Conservation (phyloP, 345 rosid species). For the Eucalyptus tenuipes region DNA sequence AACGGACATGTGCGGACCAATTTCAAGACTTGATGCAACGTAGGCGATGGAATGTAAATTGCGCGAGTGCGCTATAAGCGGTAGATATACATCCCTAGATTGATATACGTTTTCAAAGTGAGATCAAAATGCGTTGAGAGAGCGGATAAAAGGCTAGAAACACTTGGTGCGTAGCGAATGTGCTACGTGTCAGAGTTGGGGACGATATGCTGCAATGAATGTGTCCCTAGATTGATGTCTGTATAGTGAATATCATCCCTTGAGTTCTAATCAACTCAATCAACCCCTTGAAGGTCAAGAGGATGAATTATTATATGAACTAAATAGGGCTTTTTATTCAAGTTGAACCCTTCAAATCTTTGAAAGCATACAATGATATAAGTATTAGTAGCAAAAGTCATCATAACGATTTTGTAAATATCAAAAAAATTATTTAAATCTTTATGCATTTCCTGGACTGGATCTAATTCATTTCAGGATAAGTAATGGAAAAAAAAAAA, state of each 20-base stretch:
- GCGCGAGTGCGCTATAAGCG: rapidly evolving
- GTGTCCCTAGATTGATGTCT: too few relatives aligned
- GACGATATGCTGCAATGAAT: too few relatives aligned
- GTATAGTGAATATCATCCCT: not conserved
- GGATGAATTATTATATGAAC: not conserved
- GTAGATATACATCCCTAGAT: too few relatives aligned
- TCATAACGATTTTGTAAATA: not conserved
- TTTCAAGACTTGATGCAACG: not conserved
- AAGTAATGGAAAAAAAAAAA: not conserved
- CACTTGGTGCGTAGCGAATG: rapidly evolving
- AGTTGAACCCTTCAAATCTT: not conserved
- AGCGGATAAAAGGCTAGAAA: too few relatives aligned
- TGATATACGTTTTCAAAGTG: too few relatives aligned
- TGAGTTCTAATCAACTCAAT: not conserved
- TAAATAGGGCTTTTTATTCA: not conserved
- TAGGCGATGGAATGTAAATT: too few relatives aligned
- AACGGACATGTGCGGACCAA: not conserved
- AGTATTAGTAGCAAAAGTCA: rapidly evolving
- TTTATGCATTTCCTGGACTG: not conserved
- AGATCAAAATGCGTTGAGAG: not conserved
- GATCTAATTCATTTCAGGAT: not conserved
- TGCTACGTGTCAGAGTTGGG: rapidly evolving
- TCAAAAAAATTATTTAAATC: not conserved
- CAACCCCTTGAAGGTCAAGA: not conserved
- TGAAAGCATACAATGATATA: not conserved